Evolutionary conservation across 352 stramenopile species (phyloP), one percentile per base, ranked within the genome.

Genomic region (Saprolegnia diclina): DNA sequence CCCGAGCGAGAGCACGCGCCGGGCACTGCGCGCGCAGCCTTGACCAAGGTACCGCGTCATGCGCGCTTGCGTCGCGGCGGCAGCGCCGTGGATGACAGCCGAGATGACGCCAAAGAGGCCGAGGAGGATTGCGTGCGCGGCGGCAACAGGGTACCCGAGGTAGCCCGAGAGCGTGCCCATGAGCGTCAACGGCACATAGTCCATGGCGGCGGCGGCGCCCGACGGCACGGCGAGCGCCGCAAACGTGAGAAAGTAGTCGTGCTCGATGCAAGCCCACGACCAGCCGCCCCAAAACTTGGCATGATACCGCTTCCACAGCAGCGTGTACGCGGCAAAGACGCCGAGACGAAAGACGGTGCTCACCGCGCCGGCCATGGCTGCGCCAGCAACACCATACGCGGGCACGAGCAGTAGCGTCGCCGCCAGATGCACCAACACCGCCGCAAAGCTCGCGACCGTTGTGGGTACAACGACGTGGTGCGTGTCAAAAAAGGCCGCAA

Each of bases 401-500:
- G 21, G 4, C 19, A 72, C 56, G n/a, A 72, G 38, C 7, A 72
- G 22, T 35, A 68, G 29, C 38, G 68, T 72, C 16, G 68, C 37
- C 5, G 50, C 53, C 21, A 67, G 1, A 54, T 65, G 57, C n/a
- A 67, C 10, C 3, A 6, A 6, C n/a, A 72, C 57, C 1, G 65
- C 57, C 4, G 52, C 21, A 38, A 72, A n/a, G 5, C 48, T 64
- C 29, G 11, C 26, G 44, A 70, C 46, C 4, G 63, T 70, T 7
- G 63, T 24, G 16, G 54, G 65, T 4, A 59, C 48, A 53, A 67
- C 11, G 24, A 67, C 29, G 11, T 21, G 32, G 14, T 67, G 55
- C 13, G 65, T 21, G 14, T 65, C 55, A 67, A 72, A 72, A 53
- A 63, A 72, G 7, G 63, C 35, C 13, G 22, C 55, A 16, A 72